These are phyloP conservation scores for Inonotus obliquus DNA, from an alignment of 1,284 basidiomycete species.

Conservation along the genomic window DNA sequence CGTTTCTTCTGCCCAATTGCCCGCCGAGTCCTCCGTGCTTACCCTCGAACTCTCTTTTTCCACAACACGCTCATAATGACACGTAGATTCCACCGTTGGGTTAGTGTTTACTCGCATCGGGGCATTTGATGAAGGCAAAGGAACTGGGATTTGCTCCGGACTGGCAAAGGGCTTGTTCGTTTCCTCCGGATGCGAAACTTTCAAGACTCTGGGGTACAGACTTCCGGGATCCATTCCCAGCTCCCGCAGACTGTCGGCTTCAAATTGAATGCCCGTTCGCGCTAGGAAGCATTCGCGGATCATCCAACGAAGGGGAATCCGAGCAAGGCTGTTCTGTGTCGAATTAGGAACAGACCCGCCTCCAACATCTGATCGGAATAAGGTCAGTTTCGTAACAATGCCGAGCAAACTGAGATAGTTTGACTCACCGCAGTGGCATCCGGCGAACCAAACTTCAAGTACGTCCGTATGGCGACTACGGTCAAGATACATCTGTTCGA, in stretches of 20 bases:
- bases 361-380: slow-evolving; percentile 29
- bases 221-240: slow-evolving; percentile 14
- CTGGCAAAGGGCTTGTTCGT: not conserved
- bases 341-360: slow-evolving; percentile 36
- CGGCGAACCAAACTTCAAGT: slow-evolving; percentile 30
- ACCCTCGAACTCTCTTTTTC: not conserved
- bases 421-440: slow-evolving; percentile 24
- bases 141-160: not conserved
- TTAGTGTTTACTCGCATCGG: not conserved
- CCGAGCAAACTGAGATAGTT: not conserved
- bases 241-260: slow-evolving; percentile 20
- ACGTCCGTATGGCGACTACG: slow-evolving; percentile 22
- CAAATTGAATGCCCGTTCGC: slow-evolving; percentile 36
- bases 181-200: not conserved
- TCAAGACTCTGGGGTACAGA: slow-evolving; percentile 11
- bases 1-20: not conserved
- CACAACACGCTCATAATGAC: not conserved
- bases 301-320: slow-evolving; percentile 47
- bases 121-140: not conserved
- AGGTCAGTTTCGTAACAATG: not conserved
- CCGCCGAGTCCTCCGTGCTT: not conserved
- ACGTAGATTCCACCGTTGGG: not conserved
- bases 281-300: slow-evolving; percentile 37
- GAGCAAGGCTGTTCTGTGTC: slow-evolving; percentile 31
- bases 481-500: slow-evolving; percentile 19